Evolutionary conservation across 106 monocot species (phyloP).

Genomic region (Acorus calamus): DNA sequence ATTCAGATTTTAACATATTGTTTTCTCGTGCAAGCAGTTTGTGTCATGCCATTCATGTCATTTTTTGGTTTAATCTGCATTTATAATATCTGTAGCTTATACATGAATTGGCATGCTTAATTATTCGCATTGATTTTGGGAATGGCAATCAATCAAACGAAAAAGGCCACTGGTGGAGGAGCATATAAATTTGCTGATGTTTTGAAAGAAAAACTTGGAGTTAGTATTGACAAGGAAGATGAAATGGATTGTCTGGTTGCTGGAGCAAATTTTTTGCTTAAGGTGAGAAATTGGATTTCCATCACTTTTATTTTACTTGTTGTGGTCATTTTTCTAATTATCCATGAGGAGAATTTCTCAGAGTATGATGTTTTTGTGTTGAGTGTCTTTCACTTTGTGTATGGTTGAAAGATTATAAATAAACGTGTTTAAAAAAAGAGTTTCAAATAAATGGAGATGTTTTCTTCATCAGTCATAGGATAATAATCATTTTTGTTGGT

Average conservation of each 20-base stretch:
- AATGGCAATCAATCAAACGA: constrained; percentile 7
- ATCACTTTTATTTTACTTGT: background rate
- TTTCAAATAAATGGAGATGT: too few relatives aligned
- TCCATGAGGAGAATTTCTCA: background rate
- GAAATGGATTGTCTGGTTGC: constrained; percentile 96
- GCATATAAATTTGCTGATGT: constrained; percentile 92
- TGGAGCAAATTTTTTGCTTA: constrained; percentile 97
- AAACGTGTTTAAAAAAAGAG: too few relatives aligned
- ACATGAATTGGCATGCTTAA: background rate
- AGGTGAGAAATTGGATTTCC: constrained; percentile 27
- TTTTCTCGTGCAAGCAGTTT: too few relatives aligned
- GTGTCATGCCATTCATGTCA: too few relatives aligned
- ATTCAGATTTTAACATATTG: too few relatives aligned
- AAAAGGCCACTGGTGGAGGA: constrained; percentile 98
- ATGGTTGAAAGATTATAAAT: too few relatives aligned
- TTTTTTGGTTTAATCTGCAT: background rate
- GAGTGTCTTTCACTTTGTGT: background rate
- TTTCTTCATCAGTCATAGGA: too few relatives aligned
- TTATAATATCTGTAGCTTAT: background rate
- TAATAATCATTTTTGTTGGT: too few relatives aligned
- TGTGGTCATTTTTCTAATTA: too few relatives aligned
- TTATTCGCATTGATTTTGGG: too few relatives aligned
- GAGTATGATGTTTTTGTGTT: background rate
- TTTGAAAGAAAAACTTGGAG: constrained; percentile 76
- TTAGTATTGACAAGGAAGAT: constrained; percentile 95